A percentile compares a stretch with the other conserved stretches of the same genome.
Conservation (phyloP, 441 rosid genomes). For the Erodium texanum region DNA sequence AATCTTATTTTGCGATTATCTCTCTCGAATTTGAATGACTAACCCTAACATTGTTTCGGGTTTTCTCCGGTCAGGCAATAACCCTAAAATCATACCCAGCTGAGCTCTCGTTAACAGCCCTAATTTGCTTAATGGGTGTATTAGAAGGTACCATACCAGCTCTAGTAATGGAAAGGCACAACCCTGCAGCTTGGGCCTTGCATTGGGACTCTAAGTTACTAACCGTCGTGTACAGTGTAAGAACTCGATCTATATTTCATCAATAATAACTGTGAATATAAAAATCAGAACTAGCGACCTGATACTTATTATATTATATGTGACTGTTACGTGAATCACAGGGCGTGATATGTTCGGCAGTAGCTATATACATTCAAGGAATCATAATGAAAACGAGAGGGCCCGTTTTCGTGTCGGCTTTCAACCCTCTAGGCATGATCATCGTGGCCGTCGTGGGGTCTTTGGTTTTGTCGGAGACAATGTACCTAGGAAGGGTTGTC, state of each 20-base stretch:
- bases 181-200: slow-evolving; percentile 34
- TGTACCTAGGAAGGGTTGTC: slow-evolving; percentile 40
- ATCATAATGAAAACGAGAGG: slow-evolving; percentile 39
- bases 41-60: too few species aligned
- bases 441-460: slow-evolving; percentile 43
- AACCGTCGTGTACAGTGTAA: slow-evolving; percentile 38
- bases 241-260: neutral
- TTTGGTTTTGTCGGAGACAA: slow-evolving; percentile 34
- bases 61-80: slow-evolving; percentile 29
- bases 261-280: too few species aligned
- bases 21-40: neutral
- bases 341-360: slow-evolving; percentile 51
- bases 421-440: slow-evolving; percentile 48
- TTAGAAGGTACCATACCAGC: slow-evolving; percentile 29
- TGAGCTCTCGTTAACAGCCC: slow-evolving; percentile 32
- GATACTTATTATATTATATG: neutral
- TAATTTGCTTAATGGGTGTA: slow-evolving; percentile 35
- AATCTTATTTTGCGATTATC: too few species aligned
- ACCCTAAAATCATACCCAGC: slow-evolving; percentile 42
- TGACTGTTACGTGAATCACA: slow-evolving; percentile 14
- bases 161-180: slow-evolving; percentile 29
- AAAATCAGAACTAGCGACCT: neutral
- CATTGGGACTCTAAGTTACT: slow-evolving; percentile 29
- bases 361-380: slow-evolving; percentile 36
- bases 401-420: slow-evolving; percentile 54